Evolutionary conservation across 2,329 filamentous ascomycete species (phyloP).

Genomic region (Beauveria brongniartii): DNA sequence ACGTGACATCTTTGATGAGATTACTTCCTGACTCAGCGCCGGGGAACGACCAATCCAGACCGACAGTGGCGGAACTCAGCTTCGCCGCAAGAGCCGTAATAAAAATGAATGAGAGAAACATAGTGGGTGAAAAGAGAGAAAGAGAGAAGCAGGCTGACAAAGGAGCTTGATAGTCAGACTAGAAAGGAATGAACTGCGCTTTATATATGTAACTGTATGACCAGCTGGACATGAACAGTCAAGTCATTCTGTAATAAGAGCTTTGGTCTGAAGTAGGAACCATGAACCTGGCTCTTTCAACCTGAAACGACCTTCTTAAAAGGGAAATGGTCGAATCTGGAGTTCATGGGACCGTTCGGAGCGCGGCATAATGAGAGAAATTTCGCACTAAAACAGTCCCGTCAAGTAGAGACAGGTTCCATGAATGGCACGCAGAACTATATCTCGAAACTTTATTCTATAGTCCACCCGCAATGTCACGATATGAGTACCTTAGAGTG

Average conservation of each 20-base stretch:
- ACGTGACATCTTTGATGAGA: slow-evolving; percentile 13
- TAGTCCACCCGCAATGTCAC: too few relatives aligned
- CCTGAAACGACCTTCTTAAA: neutral
- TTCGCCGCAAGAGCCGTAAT: neutral
- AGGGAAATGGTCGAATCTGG: neutral
- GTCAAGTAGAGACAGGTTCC: neutral
- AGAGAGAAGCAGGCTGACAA: neutral
- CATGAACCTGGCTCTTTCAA: neutral
- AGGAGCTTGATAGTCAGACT: neutral
- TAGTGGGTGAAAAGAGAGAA: neutral
- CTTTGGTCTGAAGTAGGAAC: neutral
- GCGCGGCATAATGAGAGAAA: neutral
- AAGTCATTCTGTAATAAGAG: neutral
- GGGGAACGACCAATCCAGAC: neutral
- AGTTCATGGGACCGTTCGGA: neutral
- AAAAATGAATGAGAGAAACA: neutral
- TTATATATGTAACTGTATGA: neutral
- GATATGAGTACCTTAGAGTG: too few relatives aligned
- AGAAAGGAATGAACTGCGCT: neutral
- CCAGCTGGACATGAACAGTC: neutral
- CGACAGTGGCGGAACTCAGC: neutral
- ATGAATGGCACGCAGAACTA: neutral
- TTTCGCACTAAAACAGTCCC: neutral
- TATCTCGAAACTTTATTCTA: neutral
- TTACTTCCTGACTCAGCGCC: neutral